Percentiles rank a stretch among this genome's conserved stretches.
Evolutionary conservation across 1,139 yeast genomes (phyloP).

Genomic region (Suhomyces terraborum): DNA sequence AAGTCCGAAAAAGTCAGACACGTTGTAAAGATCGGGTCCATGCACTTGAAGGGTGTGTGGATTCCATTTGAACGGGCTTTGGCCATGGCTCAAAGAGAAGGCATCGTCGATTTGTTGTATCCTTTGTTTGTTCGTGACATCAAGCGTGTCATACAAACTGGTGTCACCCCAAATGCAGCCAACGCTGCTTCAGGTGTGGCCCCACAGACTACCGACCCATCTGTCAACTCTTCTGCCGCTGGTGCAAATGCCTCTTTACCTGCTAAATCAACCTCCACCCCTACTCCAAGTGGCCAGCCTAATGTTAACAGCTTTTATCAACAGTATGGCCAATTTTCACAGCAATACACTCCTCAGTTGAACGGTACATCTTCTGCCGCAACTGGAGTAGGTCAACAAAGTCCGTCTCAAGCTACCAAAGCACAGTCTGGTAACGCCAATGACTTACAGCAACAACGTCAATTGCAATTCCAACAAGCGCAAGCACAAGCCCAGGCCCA

Average conservation of each 20-base stretch:
- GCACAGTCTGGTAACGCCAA: conserved; percentile 8
- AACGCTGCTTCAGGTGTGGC: conserved; percentile 17
- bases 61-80: conserved; percentile 93
- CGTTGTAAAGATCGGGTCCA: conserved; percentile 94
- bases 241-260: conserved; percentile 18
- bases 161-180: conserved; percentile 40
- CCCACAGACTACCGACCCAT: conserved; percentile 17
- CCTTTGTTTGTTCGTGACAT: conserved; percentile 90
- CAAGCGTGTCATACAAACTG: conserved; percentile 63
- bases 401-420: conserved; percentile 12
- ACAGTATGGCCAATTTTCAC: conserved; percentile 22
- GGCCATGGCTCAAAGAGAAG: conserved; percentile 88
- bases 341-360: conserved; percentile 20
- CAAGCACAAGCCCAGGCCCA: conserved; percentile 17
- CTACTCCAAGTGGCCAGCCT: conserved; percentile 16
- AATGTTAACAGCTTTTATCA: conserved; percentile 27
- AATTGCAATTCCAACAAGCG: conserved; percentile 20
- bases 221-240: conserved; percentile 17
- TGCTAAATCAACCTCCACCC: conserved; percentile 19
- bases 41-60: conserved; percentile 98
- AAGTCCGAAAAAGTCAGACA: conserved; percentile 87
- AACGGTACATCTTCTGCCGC: conserved; percentile 18
- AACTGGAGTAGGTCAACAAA: conserved; percentile 13
- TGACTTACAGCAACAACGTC: conserved; percentile 18
- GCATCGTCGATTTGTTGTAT: conserved; percentile 79